Conservation (phyloP, 495 filamentous ascomycete genomes). For the Aspergillus conjunctus region DNA sequence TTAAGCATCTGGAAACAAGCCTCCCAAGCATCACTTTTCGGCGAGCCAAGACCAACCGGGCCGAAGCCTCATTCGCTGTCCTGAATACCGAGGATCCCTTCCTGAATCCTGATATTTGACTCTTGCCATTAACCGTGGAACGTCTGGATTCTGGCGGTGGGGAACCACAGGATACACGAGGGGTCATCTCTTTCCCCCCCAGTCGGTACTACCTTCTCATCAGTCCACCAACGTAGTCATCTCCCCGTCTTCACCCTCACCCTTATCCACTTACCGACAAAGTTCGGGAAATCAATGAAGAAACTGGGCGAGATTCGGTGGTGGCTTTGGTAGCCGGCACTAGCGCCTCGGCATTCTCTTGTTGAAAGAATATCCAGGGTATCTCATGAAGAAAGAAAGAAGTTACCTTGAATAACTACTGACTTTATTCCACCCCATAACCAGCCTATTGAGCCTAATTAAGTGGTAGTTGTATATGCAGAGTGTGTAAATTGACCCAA, state of each 20-base stretch:
- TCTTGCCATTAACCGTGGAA: neutral
- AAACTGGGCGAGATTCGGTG: neutral
- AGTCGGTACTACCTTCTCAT: neutral
- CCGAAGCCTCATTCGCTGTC: neutral
- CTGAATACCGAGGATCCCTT: constrained; percentile 9
- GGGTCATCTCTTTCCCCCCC: constrained; percentile 5
- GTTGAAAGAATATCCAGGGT: too few relatives aligned
- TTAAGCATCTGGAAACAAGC: neutral
- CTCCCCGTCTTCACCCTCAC: neutral
- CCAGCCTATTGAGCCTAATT: too few relatives aligned
- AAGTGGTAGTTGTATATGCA: too few relatives aligned
- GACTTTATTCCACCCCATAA: too few relatives aligned
- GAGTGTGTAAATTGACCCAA: too few relatives aligned
- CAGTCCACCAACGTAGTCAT: neutral
- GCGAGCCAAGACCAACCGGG: constrained; percentile 12
- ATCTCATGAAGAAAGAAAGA: too few relatives aligned
- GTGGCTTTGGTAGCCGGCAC: neutral
- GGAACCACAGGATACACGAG: neutral
- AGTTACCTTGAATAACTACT: too few relatives aligned
- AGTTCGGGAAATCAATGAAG: neutral
- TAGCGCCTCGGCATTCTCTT: constrained; percentile 2
- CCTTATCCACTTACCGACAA: neutral
- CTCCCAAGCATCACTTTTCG: neutral
- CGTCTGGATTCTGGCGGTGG: neutral
- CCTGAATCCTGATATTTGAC: neutral